These are phyloP conservation scores for Haberlea rhodopensis DNA, from an alignment of 257 asterid species.

Conservation along the genomic window DNA sequence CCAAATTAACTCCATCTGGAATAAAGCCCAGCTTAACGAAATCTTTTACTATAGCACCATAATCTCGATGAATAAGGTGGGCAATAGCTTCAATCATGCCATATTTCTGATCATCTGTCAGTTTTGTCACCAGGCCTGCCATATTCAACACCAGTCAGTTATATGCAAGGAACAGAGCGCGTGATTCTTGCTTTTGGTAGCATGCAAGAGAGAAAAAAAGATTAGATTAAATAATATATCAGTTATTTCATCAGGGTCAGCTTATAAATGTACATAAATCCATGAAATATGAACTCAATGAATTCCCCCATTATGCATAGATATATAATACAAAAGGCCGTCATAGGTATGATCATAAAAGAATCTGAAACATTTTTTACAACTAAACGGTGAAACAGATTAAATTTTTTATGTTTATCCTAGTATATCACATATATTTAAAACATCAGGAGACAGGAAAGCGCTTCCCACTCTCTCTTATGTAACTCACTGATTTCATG, in stretches of 20 bases:
- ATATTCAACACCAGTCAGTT: conserved; percentile 25
- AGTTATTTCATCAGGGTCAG: background rate
- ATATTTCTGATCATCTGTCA: conserved; percentile 92
- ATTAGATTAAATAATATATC: background rate
- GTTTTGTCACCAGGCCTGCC: conserved; percentile 91
- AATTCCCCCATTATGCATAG: too few species aligned
- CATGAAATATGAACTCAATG: too few species aligned
- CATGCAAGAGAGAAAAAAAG: background rate
- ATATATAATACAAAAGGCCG: background rate
- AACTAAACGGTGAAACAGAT: too few species aligned
- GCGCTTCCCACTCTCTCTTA: too few species aligned
- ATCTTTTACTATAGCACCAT: conserved; percentile 90
- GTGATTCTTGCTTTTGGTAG: background rate
- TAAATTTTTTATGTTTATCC: too few species aligned
- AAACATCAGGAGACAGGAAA: too few species aligned
- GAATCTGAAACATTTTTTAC: too few species aligned
- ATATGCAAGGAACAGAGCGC: background rate
- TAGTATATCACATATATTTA: too few species aligned
- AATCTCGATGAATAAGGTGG: conserved; percentile 98
- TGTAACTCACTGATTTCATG: too few species aligned
- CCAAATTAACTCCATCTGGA: conserved; percentile 86
- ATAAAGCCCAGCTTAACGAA: conserved; percentile 92
- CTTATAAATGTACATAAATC: too few species aligned
- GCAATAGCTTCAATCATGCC: conserved; percentile 99
- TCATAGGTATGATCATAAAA: too few species aligned